These are phyloP conservation scores for Botryotinia calthae DNA, from an alignment of 2,329 filamentous ascomycete species.

Conservation along the genomic window DNA sequence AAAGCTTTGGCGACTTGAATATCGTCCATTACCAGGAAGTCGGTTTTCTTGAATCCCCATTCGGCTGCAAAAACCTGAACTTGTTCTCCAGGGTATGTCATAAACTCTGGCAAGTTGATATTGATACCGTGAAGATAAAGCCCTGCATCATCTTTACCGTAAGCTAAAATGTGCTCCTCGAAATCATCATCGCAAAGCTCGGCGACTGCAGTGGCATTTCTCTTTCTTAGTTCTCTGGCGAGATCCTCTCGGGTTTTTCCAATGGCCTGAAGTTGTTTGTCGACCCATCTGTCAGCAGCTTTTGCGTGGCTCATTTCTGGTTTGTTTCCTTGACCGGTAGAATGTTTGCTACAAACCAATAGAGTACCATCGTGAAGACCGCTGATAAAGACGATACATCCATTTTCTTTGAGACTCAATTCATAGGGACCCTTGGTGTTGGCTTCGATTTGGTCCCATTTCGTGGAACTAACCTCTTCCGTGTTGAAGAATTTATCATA, in stretches of 20 bases:
- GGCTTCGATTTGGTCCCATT: conserved; percentile 74
- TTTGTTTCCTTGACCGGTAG: conserved; percentile 70
- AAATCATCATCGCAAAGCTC: conserved; percentile 96
- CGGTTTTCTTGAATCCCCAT: conserved; percentile 93
- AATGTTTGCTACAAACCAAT: conserved; percentile 98
- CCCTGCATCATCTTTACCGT: conserved; percentile 76
- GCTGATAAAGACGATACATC: conserved; percentile 98
- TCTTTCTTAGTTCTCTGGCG: conserved; percentile 67
- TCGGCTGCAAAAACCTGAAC: conserved; percentile 86
- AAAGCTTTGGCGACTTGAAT: conserved; percentile 73
- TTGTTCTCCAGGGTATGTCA: conserved; percentile 76
- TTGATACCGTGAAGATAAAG: conserved; percentile 97
- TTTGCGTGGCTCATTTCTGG: conserved; percentile 74
- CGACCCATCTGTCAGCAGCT: conserved; percentile 78
- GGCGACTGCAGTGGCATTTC: conserved; percentile 92
- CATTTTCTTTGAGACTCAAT: conserved; percentile 95
- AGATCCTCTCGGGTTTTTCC: conserved; percentile 79
- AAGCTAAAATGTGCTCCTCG: conserved; percentile 94
- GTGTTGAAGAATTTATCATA: conserved; percentile 99
- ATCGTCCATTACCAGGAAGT: conserved; percentile 73
- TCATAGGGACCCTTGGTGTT: conserved; percentile 88
- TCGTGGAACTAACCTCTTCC: conserved; percentile 75
- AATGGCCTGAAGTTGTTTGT: conserved; percentile 71
- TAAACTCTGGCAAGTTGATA: conserved; percentile 88
- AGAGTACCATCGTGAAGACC: conserved; percentile 86